Conservation (phyloP, 352 stramenopile species). For the Phytopythium boreale region DNA sequence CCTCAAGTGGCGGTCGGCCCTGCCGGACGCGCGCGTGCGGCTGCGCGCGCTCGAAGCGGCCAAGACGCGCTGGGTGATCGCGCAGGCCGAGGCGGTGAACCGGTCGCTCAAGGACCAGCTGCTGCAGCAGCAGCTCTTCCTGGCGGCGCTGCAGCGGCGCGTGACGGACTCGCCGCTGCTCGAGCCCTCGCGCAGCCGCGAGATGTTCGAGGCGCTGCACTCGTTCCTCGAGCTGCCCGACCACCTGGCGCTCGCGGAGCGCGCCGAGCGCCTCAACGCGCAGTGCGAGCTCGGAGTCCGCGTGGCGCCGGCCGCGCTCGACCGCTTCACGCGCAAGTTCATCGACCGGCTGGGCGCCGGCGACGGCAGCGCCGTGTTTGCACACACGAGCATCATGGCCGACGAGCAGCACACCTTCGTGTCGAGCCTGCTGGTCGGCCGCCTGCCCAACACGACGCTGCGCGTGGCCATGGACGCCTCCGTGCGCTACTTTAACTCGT, state of each 20-base stretch:
- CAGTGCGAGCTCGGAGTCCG: conserved; percentile 36
- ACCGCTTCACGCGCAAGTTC: conserved; percentile 25
- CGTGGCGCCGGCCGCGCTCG: conserved; percentile 29
- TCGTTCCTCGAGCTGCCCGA: conserved; percentile 20
- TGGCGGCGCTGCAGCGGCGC: conserved; percentile 53
- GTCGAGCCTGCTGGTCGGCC: conserved; percentile 47
- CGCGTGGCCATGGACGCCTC: conserved; percentile 24
- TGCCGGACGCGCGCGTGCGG: conserved; percentile 32
- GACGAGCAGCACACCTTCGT: conserved; percentile 43
- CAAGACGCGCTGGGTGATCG: conserved; percentile 52
- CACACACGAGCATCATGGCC: conserved; percentile 59
- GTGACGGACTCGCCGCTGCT: conserved; percentile 52
- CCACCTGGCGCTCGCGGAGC: conserved; percentile 14
- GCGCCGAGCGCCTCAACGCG: conserved; percentile 26
- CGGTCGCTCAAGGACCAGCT: conserved; percentile 51
- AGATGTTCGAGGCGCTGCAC: conserved; percentile 58
- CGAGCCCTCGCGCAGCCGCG: conserved; percentile 35
- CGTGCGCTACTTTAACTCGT: conserved; percentile 33
- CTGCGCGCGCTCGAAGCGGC: conserved; percentile 36
- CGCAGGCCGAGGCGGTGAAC: conserved; percentile 49
- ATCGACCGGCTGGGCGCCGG: neutral
- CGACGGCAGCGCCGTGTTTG: conserved; percentile 17
- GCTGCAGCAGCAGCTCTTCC: conserved; percentile 59
- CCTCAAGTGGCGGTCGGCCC: conserved; percentile 35
- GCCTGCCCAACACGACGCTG: conserved; percentile 40